Evolutionary conservation across 106 monocot genomes (phyloP), one percentile per base, ranked within the genome.

Genomic region (Iris macrosiphon): DNA sequence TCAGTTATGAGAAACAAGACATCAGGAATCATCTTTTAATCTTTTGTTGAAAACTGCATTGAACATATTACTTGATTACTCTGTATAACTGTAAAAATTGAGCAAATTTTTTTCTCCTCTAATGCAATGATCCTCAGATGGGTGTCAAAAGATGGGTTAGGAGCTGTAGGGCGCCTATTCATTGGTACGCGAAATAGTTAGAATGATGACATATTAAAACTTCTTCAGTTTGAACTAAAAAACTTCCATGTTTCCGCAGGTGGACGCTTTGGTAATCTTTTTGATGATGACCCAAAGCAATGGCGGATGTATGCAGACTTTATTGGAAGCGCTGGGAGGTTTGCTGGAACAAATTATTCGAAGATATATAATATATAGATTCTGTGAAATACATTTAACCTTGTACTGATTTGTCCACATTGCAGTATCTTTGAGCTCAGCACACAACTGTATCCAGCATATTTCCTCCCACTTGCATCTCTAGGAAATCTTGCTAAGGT

Each of bases 271-370:
- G 95, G 89, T 16, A 79, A 59, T 44, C 60, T 96, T 60, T 96
- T 96, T 75, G 95, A 96, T 51, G 79, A 96, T 80, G 89, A 96
- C 45, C 95, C 95, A 59, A 96, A 81, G 59, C 72, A 82, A 66
- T 96, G 95, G 95, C 76, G 95, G 51, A 82, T 96, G 89, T 96
- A 96, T 80, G 95, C 95, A 26, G 95, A 96, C 74, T 72, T 96
- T 27, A 72, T 96, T 72, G 95, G 95, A 62, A 96, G 95, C 77
- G 76, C 95, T 64, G 95, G 95, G 55, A 96, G 95, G 95, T 96
- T 55, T 26, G 37, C 34, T 17, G n/a, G 1, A 28, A 29, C 33
- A 52, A 32, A 11, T 68, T 32, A 19, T 34, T 13, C 12, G 20
- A 16, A 69, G 55, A 27, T 40, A 22, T 3, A 35, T 38, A 51